phyloP scores from a whole-genome alignment of 345 rosid species.

The Acer saccharum region DNA sequence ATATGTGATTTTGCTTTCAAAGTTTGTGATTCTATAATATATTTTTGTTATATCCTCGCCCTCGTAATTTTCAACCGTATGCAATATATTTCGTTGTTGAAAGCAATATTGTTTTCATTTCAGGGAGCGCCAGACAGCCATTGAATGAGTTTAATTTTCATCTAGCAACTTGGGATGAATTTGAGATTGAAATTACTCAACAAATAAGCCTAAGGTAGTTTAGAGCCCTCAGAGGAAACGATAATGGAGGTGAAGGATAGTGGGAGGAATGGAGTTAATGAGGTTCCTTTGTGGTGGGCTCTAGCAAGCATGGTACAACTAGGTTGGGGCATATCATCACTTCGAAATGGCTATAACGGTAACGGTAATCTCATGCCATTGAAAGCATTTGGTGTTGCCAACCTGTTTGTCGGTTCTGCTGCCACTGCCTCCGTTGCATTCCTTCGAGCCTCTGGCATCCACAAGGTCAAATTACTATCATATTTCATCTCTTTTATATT shows the following conservation, averaged over 20 bases:
- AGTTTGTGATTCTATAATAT: neutral
- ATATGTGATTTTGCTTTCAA: neutral
- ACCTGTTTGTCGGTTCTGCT: conserved; percentile 47
- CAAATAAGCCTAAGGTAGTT: neutral
- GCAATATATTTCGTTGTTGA: neutral
- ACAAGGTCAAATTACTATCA: conserved; percentile 25
- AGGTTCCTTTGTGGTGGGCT: conserved; percentile 43
- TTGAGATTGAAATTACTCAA: neutral
- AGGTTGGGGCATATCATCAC: conserved; percentile 38
- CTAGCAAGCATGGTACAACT: conserved; percentile 41
- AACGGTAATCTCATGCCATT: conserved; percentile 37
- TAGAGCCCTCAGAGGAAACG: neutral
- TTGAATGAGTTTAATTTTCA: neutral
- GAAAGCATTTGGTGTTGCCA: conserved; percentile 48
- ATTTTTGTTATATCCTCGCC: neutral
- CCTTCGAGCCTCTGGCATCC: conserved; percentile 45
- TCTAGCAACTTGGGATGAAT: neutral
- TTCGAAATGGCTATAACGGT: conserved; percentile 37
- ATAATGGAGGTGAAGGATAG: conserved; percentile 16
- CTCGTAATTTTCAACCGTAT: neutral
- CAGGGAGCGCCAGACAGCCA: neutral
- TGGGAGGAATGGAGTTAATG: neutral
- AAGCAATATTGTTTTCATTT: neutral
- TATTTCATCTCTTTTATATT: neutral
- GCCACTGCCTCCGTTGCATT: conserved; percentile 35